These are phyloP conservation scores for Solanum tacnaense DNA, from an alignment of 257 asterid genomes.

Conservation along the genomic window DNA sequence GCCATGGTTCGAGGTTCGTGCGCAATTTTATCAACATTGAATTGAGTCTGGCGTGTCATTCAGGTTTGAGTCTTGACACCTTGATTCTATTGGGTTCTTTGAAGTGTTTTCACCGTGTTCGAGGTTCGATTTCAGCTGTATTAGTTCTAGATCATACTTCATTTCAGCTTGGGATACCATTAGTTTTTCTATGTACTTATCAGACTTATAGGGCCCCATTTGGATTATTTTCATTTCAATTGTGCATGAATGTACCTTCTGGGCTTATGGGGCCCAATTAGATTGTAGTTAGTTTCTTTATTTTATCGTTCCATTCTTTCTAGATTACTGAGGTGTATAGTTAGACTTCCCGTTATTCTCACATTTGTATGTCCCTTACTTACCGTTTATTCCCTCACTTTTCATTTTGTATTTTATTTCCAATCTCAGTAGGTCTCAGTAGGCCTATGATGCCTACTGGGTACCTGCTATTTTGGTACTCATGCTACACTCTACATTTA, in stretches of 20 bases:
- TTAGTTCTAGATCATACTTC: no score
- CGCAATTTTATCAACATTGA: no score
- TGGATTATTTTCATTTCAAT: no score
- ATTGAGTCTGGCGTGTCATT: no score
- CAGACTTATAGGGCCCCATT: no score
- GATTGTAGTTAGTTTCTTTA: not conserved
- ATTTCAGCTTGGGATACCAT: not conserved
- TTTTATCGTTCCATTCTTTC: not conserved
- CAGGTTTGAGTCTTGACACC: no score
- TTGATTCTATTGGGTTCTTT: no score
- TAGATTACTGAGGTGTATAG: not conserved
- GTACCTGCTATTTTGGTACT: no score
- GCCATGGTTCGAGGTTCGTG: no score
- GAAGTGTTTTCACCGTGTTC: no score
- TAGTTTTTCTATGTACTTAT: not conserved
- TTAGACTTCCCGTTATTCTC: not conserved
- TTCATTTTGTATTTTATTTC: not conserved
- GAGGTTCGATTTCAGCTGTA: no score
- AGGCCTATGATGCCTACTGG: not conserved
- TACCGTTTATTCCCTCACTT: not conserved
- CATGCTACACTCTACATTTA: not conserved
- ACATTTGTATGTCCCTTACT: not conserved
- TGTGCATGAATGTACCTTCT: not conserved
- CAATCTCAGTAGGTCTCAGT: not conserved
- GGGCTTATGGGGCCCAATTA: not conserved